A percentile compares a stretch with the other conserved stretches of the same genome.
These are phyloP conservation scores for Brassica nigra DNA, from an alignment of 345 rosid genomes.

Conservation along the genomic window DNA sequence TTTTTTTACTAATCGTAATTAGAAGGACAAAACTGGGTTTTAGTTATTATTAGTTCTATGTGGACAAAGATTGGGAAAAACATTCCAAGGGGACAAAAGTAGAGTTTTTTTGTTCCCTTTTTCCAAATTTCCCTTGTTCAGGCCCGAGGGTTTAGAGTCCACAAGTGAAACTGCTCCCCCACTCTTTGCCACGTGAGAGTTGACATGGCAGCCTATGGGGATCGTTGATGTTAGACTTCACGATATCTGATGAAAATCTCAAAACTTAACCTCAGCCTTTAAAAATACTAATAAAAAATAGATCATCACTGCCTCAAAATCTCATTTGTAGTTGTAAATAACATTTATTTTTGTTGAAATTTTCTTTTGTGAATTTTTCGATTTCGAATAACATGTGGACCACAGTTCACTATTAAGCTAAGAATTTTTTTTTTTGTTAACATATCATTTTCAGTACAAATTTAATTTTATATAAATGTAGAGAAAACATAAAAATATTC, in stretches of 20 bases:
- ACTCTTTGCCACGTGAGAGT: neutral
- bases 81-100: no score
- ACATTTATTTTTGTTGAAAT: neutral
- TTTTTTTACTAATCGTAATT: no score
- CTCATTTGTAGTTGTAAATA: neutral
- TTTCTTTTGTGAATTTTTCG: neutral
- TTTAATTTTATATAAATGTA: neutral
- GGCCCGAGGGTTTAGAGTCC: neutral
- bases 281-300: neutral
- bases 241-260: slow-evolving; percentile 26
- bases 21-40: no score
- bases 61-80: no score
- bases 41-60: no score
- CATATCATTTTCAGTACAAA: neutral
- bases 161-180: neutral
- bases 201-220: neutral
- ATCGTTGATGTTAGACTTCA: slow-evolving; percentile 26
- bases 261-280: slow-evolving; percentile 30
- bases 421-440: neutral
- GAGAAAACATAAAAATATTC: neutral
- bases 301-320: slow-evolving; percentile 15
- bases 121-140: slow-evolving; percentile 2
- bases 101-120: no score
- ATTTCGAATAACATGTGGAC: slow-evolving; percentile 9
- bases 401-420: neutral